These are phyloP conservation scores for Kokia cookei DNA, from an alignment of 441 rosid genomes.

Conservation along the genomic window DNA sequence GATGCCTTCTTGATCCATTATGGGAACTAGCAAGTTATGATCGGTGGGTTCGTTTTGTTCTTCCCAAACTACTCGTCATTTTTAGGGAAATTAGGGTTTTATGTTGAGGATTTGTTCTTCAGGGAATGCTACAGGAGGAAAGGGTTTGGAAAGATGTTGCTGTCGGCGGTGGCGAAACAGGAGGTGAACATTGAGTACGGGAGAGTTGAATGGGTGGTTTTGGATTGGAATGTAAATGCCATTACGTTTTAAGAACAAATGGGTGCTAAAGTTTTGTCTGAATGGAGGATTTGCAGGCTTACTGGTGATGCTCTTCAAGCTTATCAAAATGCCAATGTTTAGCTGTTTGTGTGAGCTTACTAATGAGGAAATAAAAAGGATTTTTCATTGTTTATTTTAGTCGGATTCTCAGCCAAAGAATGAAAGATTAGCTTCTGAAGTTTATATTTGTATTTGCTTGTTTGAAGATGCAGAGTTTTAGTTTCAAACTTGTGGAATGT, in stretches of 20 bases:
- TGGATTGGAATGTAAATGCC: conserved; percentile 85
- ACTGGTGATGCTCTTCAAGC: conserved; percentile 72
- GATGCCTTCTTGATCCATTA: conserved; percentile 31
- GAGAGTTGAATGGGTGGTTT: conserved; percentile 84
- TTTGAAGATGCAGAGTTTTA: background rate
- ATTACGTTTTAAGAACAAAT: conserved; percentile 76
- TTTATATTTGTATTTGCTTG: background rate
- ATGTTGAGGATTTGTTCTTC: conserved; percentile 75
- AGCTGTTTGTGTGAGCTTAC: background rate
- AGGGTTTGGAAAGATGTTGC: conserved; percentile 65
- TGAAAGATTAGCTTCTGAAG: background rate
- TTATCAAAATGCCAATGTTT: conserved; percentile 31
- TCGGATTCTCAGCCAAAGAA: background rate
- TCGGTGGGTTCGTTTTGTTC: conserved; percentile 78
- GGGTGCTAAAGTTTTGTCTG: conserved; percentile 76
- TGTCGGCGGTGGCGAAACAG: conserved; percentile 71
- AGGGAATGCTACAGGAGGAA: conserved; percentile 77
- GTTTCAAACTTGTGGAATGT: background rate
- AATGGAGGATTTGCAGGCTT: conserved; percentile 80
- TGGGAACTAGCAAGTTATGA: conserved; percentile 26
- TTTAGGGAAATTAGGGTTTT: conserved; percentile 65
- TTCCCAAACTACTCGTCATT: conserved; percentile 76
- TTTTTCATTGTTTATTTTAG: background rate
- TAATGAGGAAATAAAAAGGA: background rate
- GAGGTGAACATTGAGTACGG: conserved; percentile 88